phyloP scores from a whole-genome alignment of 805 yeast species.

The Naumovozyma baii region DNA sequence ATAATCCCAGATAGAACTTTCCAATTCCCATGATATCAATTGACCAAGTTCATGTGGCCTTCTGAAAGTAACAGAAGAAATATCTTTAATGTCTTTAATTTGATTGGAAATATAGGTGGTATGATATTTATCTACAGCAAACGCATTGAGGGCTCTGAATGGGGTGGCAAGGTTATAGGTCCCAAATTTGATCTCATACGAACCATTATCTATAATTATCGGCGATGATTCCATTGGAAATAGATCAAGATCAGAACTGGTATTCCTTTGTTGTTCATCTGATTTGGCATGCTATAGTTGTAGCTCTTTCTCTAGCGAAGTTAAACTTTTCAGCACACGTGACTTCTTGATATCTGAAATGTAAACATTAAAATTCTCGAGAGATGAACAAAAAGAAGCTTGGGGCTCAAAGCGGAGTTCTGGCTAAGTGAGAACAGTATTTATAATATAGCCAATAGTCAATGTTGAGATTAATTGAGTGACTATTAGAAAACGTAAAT shows the following conservation, averaged over 20 bases:
- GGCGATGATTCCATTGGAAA: conserved; percentile 22
- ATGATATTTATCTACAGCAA: conserved; percentile 70
- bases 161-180: conserved; percentile 36
- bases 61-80: conserved; percentile 60
- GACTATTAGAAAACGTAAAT: no score
- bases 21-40: conserved; percentile 81
- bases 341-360: background rate
- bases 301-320: background rate
- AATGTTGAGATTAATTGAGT: no score
- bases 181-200: conserved; percentile 69
- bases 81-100: conserved; percentile 52
- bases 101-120: conserved; percentile 65
- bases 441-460: no score
- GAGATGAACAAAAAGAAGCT: background rate
- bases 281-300: background rate
- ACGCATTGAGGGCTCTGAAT: conserved; percentile 50
- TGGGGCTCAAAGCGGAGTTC: background rate
- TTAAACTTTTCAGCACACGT: background rate
- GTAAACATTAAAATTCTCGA: background rate
- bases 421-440: background rate
- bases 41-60: conserved; percentile 89
- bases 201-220: conserved; percentile 81
- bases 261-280: no score
- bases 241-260: no score
- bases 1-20: conserved; percentile 85